Base-by-base conservation (phyloP, 2,329 filamentous ascomycete genomes). In the Chalara sp. region DNA sequence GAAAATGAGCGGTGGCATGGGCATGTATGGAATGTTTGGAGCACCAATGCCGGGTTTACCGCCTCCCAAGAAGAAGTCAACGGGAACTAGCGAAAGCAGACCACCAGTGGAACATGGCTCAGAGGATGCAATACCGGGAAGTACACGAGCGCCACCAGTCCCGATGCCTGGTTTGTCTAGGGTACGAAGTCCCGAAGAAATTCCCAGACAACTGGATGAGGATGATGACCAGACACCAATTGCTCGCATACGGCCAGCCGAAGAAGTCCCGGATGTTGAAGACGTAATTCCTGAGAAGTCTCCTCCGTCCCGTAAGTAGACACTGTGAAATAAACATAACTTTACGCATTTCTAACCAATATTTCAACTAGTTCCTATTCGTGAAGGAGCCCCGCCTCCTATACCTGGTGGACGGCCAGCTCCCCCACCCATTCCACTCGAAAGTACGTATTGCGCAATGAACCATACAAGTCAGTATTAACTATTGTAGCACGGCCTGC, bases 1-100 rank as follows among this genome's bases (percentile, higher is more conserved):
- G 44, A 96, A 96, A 71, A 93, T 99, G 86, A 95, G 92, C 59
- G 92, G 92, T 50, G 92, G 92, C 28, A 96, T 96, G 89, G 89
- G 89, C 44, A 95, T 97, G 86, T 83, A 89, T 65, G 89, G 89
- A 61, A 93, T 97, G 83, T 95, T 95, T 67, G 89, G 88, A 13
- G 79, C 80, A 21, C 79, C 83, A 12, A 78, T 86, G 70, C 72
- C 77, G 53, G 70, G 69, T 5, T 68, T 70, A 32, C 61, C 72
- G 6, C 70, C 73, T 40, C 81, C 76, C 64, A 83, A 83, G 68
- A 83, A 82, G 66, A 79, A 78, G 63, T 62, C 68, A 4, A 62
- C 67, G 44, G 60, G 68, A 7, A 58, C 68, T 5, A 59, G 66
- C 39, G 72, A 71, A 53, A 21, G 21, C 21, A 76, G 73, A 58